phyloP scores from a whole-genome alignment of 2,329 filamentous ascomycete species.

The Cladophialophora exuberans region DNA sequence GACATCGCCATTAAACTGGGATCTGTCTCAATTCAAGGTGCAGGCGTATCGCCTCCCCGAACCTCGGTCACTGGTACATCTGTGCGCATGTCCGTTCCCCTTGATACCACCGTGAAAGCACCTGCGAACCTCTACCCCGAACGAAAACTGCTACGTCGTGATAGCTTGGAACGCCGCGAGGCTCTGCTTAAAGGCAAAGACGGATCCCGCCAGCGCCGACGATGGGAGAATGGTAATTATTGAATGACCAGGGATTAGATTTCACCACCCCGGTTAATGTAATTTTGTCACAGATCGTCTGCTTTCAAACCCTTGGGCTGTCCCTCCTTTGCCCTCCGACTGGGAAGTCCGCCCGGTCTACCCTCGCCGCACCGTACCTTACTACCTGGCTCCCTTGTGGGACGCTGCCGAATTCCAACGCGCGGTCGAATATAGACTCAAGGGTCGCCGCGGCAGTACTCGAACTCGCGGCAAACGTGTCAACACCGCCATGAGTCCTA shows the following conservation, averaged over 20 bases:
- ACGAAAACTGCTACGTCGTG: conserved; percentile 59
- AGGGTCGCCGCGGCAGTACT: conserved; percentile 36
- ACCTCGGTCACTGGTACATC: conserved; percentile 50
- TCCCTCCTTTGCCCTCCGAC: conserved; percentile 80
- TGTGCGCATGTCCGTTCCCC: conserved; percentile 71
- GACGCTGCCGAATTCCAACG: conserved; percentile 59
- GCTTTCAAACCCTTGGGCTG: conserved; percentile 80
- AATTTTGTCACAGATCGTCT: conserved; percentile 69
- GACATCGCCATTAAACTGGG: conserved; percentile 17
- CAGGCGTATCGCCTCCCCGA: conserved; percentile 2
- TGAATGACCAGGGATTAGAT: conserved; percentile 8
- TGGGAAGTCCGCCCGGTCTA: conserved; percentile 84
- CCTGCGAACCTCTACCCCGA: conserved; percentile 46
- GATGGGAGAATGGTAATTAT: conserved; percentile 88
- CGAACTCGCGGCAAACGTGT: conserved; percentile 44
- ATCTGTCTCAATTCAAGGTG: conserved; percentile 16
- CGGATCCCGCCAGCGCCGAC: conserved; percentile 78
- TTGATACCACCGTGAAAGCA: conserved; percentile 58
- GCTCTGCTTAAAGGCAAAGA: conserved; percentile 85
- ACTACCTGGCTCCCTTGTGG: conserved; percentile 87
- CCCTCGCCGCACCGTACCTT: conserved; percentile 73
- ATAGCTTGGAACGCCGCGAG: conserved; percentile 70
- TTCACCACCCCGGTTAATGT: conserved; percentile 10
- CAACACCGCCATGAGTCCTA: conserved; percentile 40
- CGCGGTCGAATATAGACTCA: conserved; percentile 44